Base-by-base conservation (phyloP, 2,329 filamentous ascomycete species). In the Fusarium sp. region DNA sequence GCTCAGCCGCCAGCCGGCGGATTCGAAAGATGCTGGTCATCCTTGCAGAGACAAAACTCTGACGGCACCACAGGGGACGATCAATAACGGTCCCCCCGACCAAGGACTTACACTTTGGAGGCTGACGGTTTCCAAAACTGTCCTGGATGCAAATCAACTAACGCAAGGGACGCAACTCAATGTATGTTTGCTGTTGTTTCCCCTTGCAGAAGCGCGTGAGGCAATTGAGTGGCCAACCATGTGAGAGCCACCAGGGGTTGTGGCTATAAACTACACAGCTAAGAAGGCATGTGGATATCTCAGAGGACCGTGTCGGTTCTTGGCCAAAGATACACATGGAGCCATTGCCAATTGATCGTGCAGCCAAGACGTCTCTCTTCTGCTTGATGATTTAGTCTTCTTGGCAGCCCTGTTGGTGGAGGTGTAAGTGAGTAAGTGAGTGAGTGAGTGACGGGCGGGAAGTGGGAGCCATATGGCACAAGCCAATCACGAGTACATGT, bases 191-290 rank as follows among this genome's bases (percentile, higher is more conserved):
- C 23, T 28, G n/a, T n/a, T 56, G 43, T 53, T 54, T 34, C 8
- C 48, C 68, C 64, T 65, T 65, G 55, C 55, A 68, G 48, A 50
- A 53, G 65, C 39, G 39, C 36, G 39, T 48, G 64, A 51, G 60
- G 60, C 39, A 23, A 30, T 39, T 4, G 9, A 28, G 16, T 37
- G 50, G 9, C 60, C 46, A 57, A 51, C 54, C 43, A 55, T 6
- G 15, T 7, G 27, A 13, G 27, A 41, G 48, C n/a, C 27, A 44
- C 6, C 18, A 56, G 23, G 28, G 40, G 54, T n/a, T 47, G 55
- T 68, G 67, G 67, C 63, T 40, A 58, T 37, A 61, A 40, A 37
- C 59, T 68, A 41, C 54, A 18, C n/a, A 50, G 37, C 54, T 47
- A 62, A 28, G 23, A 30, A 28, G 2, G 13, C 36, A 28, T 47